A percentile compares a stretch with the other conserved stretches of the same genome.
These are phyloP conservation scores for Rubia occidens DNA, from an alignment of 305 asterid species.

Conservation along the genomic window DNA sequence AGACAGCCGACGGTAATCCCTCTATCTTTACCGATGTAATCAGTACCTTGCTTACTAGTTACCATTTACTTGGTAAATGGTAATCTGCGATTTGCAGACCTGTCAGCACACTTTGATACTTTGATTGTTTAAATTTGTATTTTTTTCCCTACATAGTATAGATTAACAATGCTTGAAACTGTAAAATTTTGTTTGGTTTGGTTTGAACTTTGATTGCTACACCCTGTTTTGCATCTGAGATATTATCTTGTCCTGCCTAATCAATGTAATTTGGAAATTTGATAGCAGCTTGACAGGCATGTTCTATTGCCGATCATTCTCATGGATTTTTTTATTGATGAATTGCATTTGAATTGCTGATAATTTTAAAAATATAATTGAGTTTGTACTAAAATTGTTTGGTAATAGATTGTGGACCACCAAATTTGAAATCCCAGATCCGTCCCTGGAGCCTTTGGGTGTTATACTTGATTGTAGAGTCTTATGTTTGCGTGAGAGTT, in stretches of 20 bases:
- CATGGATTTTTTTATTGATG: not conserved
- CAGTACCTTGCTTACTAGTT: not conserved
- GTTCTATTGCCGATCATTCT: not conserved
- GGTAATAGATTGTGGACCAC: not conserved
- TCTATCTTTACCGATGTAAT: not conserved
- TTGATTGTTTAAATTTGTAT: not conserved
- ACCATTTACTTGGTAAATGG: not conserved
- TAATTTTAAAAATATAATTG: not conserved
- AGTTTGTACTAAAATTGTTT: not conserved
- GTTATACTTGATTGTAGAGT: not conserved
- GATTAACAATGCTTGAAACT: not conserved
- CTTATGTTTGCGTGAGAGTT: not conserved
- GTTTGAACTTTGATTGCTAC: not conserved
- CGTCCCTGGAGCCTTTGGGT: not conserved
- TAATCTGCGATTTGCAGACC: not conserved
- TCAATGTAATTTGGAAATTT: not conserved
- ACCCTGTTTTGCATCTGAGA: not conserved
- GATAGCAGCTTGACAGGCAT: not conserved
- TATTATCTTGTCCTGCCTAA: not conserved
- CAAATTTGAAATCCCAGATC: not conserved
- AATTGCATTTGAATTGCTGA: not conserved
- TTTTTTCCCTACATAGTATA: not conserved
- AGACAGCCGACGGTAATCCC: too few relatives aligned
- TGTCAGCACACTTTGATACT: not conserved
- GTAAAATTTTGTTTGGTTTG: too few relatives aligned